Evolutionary conservation across 345 rosid genomes (phyloP).

Genomic region (Pistacia integerrima): DNA sequence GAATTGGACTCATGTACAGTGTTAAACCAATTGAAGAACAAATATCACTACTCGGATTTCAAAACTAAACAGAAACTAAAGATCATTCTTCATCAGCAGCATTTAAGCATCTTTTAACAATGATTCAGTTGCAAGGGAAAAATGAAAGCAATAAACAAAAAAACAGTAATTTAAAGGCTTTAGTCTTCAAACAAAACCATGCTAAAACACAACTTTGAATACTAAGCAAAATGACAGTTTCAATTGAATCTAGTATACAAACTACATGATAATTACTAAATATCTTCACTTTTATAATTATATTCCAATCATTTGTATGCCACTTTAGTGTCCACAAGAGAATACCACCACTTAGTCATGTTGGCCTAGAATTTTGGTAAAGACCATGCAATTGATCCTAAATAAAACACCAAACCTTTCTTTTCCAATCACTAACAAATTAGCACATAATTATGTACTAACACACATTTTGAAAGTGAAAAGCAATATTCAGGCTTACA

Average conservation of each 20-base stretch:
- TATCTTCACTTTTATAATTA: background rate
- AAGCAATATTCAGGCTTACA: slow-evolving; percentile 40
- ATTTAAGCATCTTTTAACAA: too few species aligned
- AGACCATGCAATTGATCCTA: background rate
- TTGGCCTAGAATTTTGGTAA: background rate
- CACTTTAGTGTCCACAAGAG: background rate
- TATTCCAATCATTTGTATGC: background rate
- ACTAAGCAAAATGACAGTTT: background rate
- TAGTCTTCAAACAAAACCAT: background rate
- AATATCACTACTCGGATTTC: too few species aligned
- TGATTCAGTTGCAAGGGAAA: too few species aligned
- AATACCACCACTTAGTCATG: background rate
- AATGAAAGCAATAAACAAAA: too few species aligned
- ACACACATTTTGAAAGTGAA: slow-evolving; percentile 3
- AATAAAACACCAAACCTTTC: background rate
- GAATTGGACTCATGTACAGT: too few species aligned
- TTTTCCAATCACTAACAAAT: background rate
- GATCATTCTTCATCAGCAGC: too few species aligned
- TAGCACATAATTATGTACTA: background rate
- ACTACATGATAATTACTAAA: background rate
- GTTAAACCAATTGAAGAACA: too few species aligned
- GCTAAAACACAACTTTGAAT: background rate
- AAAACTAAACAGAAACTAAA: too few species aligned
- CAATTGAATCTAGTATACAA: background rate
- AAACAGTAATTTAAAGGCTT: too few species aligned